phyloP scores from a whole-genome alignment of 495 filamentous ascomycete species.

The Podospora australis region DNA sequence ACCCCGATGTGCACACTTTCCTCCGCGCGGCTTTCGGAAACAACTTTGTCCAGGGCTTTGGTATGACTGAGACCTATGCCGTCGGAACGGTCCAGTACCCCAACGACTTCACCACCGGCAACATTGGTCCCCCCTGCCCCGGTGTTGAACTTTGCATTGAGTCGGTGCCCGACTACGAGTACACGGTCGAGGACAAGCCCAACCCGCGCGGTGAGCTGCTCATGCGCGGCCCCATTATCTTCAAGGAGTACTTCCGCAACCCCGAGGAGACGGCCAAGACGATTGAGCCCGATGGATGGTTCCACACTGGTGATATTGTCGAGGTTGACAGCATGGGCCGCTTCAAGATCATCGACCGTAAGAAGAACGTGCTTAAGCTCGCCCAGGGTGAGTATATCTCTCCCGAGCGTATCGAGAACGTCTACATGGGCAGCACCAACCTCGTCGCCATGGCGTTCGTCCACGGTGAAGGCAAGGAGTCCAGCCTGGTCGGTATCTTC shows the following conservation, averaged over 20 bases:
- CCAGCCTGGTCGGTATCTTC: constrained; percentile 78
- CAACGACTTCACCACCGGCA: constrained; percentile 68
- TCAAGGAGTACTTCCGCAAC: constrained; percentile 83
- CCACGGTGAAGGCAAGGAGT: constrained; percentile 83
- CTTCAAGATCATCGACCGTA: constrained; percentile 88
- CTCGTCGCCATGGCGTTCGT: constrained; percentile 77
- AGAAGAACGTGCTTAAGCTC: constrained; percentile 97
- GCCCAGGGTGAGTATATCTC: constrained; percentile 98
- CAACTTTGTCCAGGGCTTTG: constrained; percentile 83
- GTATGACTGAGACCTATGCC: constrained; percentile 93
- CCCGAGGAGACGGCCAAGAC: constrained; percentile 77
- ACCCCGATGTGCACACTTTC: constrained; percentile 81
- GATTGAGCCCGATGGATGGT: constrained; percentile 87
- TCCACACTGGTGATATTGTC: constrained; percentile 89
- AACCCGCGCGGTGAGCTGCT: constrained; percentile 87
- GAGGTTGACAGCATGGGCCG: constrained; percentile 77
- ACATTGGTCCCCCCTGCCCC: constrained; percentile 67
- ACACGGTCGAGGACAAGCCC: constrained; percentile 85
- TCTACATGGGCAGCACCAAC: constrained; percentile 72
- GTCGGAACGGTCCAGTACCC: constrained; percentile 59
- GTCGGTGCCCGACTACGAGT: constrained; percentile 94
- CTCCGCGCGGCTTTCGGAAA: constrained; percentile 76
- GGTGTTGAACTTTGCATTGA: constrained; percentile 70
- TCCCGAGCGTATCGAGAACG: constrained; percentile 93
- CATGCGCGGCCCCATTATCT: constrained; percentile 69